Conservation (phyloP, 768 basidiomycete species). For the Mycena epipterygia region DNA sequence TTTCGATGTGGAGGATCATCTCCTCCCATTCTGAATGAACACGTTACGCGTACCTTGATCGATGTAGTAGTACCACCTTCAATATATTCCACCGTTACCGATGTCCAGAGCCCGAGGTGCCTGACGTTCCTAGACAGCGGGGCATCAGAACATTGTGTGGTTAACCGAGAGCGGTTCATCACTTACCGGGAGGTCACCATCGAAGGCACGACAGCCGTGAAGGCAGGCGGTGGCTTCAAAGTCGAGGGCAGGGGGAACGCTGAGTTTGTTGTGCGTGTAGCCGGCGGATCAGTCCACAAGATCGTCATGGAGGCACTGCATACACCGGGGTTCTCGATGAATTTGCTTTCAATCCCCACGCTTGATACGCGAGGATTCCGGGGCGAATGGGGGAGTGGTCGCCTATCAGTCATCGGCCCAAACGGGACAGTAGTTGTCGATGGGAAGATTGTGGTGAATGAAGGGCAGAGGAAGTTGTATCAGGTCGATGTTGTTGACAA, state of each 20-base stretch:
- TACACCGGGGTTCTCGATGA: neutral
- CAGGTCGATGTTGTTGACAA: neutral
- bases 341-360: neutral
- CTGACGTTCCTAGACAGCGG: too few relatives aligned
- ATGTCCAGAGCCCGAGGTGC: too few relatives aligned
- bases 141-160: too few relatives aligned
- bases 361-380: neutral
- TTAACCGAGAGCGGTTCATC: too few relatives aligned
- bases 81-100: too few relatives aligned
- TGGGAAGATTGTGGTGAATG: neutral
- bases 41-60: neutral
- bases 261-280: neutral
- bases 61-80: neutral
- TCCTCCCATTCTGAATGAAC: neutral
- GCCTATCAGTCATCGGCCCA: neutral
- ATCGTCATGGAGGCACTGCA: neutral
- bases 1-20: neutral
- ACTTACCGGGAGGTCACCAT: neutral
- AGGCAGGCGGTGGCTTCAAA: neutral
- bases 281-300: neutral
- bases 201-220: neutral
- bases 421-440: neutral
- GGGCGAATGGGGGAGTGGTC: neutral
- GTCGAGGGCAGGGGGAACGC: neutral
- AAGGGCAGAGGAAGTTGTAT: neutral